These are phyloP conservation scores for Penicillium rolfsii DNA, from an alignment of 2,329 filamentous ascomycete species.

Conservation along the genomic window DNA sequence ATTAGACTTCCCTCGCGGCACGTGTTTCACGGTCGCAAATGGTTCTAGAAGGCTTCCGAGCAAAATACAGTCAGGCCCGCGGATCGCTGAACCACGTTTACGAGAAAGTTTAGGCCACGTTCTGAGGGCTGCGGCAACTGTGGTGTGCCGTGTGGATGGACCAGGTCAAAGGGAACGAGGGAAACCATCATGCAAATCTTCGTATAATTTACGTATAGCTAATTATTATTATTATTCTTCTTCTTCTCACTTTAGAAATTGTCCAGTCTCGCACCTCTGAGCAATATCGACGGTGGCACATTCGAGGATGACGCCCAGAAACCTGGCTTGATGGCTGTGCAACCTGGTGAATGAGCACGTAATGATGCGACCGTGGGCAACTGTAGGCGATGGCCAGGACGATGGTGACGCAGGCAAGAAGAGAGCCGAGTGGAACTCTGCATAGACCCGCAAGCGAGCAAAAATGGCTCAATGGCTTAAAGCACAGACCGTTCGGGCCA, in stretches of 20 bases:
- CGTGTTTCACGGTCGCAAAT: constrained; percentile 14
- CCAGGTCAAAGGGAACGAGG: neutral
- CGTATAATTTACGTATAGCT: neutral
- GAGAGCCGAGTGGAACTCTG: neutral
- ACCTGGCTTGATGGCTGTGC: neutral
- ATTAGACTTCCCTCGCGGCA: neutral
- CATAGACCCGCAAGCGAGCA: neutral
- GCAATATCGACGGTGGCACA: neutral
- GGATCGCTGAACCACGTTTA: constrained; percentile 14
- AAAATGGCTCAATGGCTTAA: neutral
- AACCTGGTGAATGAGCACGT: neutral
- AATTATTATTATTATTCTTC: neutral
- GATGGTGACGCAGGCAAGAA: neutral
- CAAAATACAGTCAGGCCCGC: neutral
- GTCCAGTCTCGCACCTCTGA: neutral
- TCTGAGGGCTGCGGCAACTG: constrained; percentile 2
- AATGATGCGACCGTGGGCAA: constrained; percentile 5
- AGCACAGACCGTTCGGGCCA: neutral
- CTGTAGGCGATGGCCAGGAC: neutral
- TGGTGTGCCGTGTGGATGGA: neutral
- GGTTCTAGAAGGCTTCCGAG: constrained; percentile 12
- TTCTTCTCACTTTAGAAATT: neutral
- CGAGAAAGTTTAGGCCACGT: constrained; percentile 8
- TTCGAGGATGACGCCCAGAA: constrained; percentile 1
- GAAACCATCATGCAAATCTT: neutral